Percentiles rank a stretch among this genome's conserved stretches.
These are phyloP conservation scores for Pistacia vera DNA, from an alignment of 345 rosid species.

Conservation along the genomic window DNA sequence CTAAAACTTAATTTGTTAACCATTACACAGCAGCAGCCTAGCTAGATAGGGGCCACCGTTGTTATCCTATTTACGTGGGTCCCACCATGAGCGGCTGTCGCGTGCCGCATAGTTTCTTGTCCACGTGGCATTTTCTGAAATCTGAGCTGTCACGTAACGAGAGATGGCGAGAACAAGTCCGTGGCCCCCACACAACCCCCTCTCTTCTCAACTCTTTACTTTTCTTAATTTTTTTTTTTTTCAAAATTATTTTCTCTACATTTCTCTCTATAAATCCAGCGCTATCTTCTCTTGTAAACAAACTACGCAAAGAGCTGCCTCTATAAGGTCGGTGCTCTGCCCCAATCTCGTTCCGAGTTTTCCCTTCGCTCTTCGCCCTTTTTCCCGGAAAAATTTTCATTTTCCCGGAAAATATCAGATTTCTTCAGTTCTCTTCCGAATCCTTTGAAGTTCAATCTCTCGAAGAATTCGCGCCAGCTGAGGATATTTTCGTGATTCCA, in stretches of 20 bases:
- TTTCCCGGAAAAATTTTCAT: background rate
- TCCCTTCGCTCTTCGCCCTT: background rate
- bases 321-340: slow-evolving; percentile 17
- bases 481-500: background rate
- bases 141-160: slow-evolving; percentile 28
- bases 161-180: background rate
- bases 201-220: background rate
- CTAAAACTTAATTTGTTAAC: slow-evolving; percentile 3
- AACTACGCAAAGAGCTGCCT: background rate
- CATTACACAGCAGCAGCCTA: too few species aligned
- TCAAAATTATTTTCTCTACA: background rate
- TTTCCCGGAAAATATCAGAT: background rate
- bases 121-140: slow-evolving; percentile 40
- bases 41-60: background rate
- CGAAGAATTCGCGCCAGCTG: slow-evolving; percentile 27
- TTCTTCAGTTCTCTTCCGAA: background rate
- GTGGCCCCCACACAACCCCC: slow-evolving; percentile 28
- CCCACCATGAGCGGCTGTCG: slow-evolving; percentile 58
- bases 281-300: background rate
- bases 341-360: background rate
- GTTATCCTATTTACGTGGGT: slow-evolving; percentile 20
- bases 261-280: slow-evolving; percentile 25
- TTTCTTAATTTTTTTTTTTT: slow-evolving; percentile 7
- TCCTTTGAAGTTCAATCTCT: slow-evolving; percentile 36
- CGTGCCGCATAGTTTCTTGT: slow-evolving; percentile 53